Evolutionary conservation across 169 alveolate species (phyloP), one percentile per base, ranked within the genome.

Genomic region (Eimeria maxima): DNA sequence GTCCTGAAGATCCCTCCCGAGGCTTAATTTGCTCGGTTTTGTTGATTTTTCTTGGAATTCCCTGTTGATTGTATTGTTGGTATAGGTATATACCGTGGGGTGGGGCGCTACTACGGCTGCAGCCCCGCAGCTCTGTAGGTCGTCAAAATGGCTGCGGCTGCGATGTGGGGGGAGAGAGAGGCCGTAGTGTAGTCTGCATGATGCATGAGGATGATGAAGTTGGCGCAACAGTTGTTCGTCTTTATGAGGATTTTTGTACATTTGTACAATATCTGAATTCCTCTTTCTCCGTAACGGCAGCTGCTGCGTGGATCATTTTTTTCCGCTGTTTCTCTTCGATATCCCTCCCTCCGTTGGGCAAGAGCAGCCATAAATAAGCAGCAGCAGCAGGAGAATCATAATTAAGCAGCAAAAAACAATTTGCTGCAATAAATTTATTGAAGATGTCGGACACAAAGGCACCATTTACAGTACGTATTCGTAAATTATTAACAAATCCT

Each of bases 401-500:
- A n/a, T n/a, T n/a, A n/a, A n/a, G n/a, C n/a, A n/a, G n/a, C n/a
- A n/a, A n/a, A n/a, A n/a, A n/a, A n/a, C n/a, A n/a, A n/a, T n/a
- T n/a, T n/a, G n/a, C n/a, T 53, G 13, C 84, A 73, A 27, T 55
- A n/a, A 11, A 50, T 33, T 14, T 29, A n/a, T 55, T 24, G 33
- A 92, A 42, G 29, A 92, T 92, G 96, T 67, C 83, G 73, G 96
- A 92, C 71, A 16, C 84, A 13, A 90, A 81, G 71, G 95, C 93
- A 71, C 76, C 90, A 33, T 97, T 97, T 96, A 97, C 97, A 91
- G 96, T 98, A 73, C 98, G 99, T 60, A 98, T 98, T 71, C 97
- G 98, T 81, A 98, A 98, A 97, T 98, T 98, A 95, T 92, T 97
- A 97, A 97, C 98, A 57, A 98, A 98, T 95, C 99, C 99, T 33